Evolutionary conservation across 148 eudicot genomes (phyloP).

Genomic region (Rhododendron mucronatum): DNA sequence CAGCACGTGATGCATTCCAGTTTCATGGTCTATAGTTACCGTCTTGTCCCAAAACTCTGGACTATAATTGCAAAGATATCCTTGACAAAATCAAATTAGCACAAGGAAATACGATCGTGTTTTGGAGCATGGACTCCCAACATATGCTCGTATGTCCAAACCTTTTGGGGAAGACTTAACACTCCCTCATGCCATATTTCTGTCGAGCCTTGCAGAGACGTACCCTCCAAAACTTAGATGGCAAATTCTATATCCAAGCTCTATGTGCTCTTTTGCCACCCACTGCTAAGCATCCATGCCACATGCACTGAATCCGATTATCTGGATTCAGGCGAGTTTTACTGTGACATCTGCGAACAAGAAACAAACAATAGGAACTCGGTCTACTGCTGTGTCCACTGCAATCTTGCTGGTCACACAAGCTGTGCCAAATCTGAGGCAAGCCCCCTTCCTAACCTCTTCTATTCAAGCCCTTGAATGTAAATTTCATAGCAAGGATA

Average conservation of each 20-base stretch:
- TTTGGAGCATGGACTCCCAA: too few relatives aligned
- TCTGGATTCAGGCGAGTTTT: background rate
- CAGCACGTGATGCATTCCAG: background rate
- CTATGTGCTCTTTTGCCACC: constrained; percentile 1
- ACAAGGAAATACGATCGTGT: background rate
- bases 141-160: background rate
- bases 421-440: constrained; percentile 1
- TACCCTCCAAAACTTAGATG: background rate
- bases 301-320: background rate
- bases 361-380: background rate
- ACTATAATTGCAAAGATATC: background rate
- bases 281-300: background rate
- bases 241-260: background rate
- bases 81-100: background rate
- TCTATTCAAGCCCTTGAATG: background rate
- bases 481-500: background rate
- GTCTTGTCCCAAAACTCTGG: background rate
- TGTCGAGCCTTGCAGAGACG: background rate
- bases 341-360: background rate
- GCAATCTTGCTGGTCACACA: constrained; percentile 1
- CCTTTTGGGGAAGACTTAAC: background rate
- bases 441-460: background rate
- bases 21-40: background rate
- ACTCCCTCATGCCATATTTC: background rate
- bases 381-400: constrained; percentile 1